Conservation (phyloP, 1,139 yeast genomes). For the Suhomyces kunorum region DNA sequence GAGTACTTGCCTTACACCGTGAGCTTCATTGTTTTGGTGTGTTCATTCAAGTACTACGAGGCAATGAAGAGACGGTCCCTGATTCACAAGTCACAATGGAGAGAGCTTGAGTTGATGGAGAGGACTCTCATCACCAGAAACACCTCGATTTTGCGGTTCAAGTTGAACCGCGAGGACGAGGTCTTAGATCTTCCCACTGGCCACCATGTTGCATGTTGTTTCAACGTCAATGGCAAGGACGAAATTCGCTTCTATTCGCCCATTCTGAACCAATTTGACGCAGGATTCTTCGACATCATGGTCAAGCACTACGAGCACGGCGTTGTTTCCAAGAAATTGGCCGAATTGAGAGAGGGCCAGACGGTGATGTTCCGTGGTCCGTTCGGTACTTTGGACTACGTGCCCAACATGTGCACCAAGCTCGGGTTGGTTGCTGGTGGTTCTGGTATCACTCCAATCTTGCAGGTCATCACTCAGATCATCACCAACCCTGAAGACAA, state of each 20-base stretch:
- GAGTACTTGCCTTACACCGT: constrained; percentile 53
- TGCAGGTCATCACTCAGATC: constrained; percentile 64
- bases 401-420: constrained; percentile 58
- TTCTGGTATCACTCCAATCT: constrained; percentile 76
- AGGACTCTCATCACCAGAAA: constrained; percentile 69
- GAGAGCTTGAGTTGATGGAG: constrained; percentile 65
- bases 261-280: constrained; percentile 65
- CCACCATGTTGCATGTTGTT: constrained; percentile 67
- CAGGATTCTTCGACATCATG: constrained; percentile 72
- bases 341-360: constrained; percentile 62
- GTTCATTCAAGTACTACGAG: constrained; percentile 46
- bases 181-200: constrained; percentile 69
- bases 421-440: constrained; percentile 81
- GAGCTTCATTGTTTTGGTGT: constrained; percentile 46
- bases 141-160: constrained; percentile 72
- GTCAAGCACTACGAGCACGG: constrained; percentile 76
- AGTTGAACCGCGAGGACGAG: constrained; percentile 59
- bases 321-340: constrained; percentile 63
- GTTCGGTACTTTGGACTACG: constrained; percentile 67
- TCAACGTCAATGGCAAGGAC: constrained; percentile 57
- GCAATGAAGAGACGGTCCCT: constrained; percentile 54
- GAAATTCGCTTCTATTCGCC: constrained; percentile 74
- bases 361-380: constrained; percentile 75
- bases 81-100: constrained; percentile 55
- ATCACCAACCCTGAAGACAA: constrained; percentile 67